Evolutionary conservation across 2,329 filamentous ascomycete genomes (phyloP).

Genomic region (Cyphellophora europaea): DNA sequence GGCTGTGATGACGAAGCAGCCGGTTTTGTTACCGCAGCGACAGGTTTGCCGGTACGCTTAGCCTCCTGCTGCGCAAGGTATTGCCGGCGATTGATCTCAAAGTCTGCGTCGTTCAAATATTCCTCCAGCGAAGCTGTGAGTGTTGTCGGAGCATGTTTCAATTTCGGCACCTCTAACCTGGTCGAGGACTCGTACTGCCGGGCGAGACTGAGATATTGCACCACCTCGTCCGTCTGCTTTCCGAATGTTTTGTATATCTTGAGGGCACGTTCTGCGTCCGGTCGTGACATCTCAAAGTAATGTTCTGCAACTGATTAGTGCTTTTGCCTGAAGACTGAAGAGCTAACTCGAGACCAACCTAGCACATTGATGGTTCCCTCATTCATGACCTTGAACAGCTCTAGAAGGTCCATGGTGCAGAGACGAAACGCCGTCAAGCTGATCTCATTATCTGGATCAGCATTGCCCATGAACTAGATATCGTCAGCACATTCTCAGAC

Average conservation of each 20-base stretch:
- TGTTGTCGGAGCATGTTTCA: slow-evolving; percentile 94
- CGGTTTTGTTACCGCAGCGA: slow-evolving; percentile 21
- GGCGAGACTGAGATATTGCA: slow-evolving; percentile 78
- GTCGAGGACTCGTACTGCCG: slow-evolving; percentile 88
- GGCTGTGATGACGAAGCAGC: slow-evolving; percentile 5
- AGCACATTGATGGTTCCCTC: slow-evolving; percentile 95
- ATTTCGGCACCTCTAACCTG: slow-evolving; percentile 84
- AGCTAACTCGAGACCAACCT: slow-evolving; percentile 45
- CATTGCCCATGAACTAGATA: slow-evolving; percentile 61
- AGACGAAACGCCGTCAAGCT: slow-evolving; percentile 88
- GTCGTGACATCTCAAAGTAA: slow-evolving; percentile 96
- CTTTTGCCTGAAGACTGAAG: slow-evolving; percentile 8
- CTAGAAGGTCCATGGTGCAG: slow-evolving; percentile 78
- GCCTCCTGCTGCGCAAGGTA: slow-evolving; percentile 79
- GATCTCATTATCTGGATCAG: slow-evolving; percentile 92
- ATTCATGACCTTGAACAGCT: slow-evolving; percentile 90
- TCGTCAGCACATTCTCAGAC: slow-evolving; percentile 11
- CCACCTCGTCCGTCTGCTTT: slow-evolving; percentile 83
- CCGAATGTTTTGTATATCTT: slow-evolving; percentile 88
- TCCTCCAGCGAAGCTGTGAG: slow-evolving; percentile 84
- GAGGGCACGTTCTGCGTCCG: slow-evolving; percentile 85
- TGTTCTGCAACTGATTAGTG: slow-evolving; percentile 51
- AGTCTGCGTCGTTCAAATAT: slow-evolving; percentile 88
- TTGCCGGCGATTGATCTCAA: slow-evolving; percentile 84
- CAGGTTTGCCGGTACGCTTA: slow-evolving; percentile 34